phyloP scores from a whole-genome alignment of 2,329 filamentous ascomycete species.

The Penicillium hordei region DNA sequence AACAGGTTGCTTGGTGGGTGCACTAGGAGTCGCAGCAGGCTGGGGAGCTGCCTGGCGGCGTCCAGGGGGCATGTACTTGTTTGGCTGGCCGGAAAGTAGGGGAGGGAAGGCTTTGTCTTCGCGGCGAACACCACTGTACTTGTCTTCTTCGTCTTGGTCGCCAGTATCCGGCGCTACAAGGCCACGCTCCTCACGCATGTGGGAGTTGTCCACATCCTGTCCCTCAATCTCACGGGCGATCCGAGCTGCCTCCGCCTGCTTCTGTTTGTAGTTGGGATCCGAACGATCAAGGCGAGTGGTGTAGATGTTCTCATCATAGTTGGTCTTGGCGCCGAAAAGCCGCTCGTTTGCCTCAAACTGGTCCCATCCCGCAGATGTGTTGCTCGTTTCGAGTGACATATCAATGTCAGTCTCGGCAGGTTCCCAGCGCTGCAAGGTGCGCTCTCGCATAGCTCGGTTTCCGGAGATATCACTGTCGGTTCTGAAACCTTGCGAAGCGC shows the following conservation, averaged over 20 bases:
- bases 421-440: slow-evolving; percentile 79
- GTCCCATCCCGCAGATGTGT: slow-evolving; percentile 66
- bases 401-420: slow-evolving; percentile 64
- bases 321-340: slow-evolving; percentile 81
- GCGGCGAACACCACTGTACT: slow-evolving; percentile 90
- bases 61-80: slow-evolving; percentile 88
- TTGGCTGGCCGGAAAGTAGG: slow-evolving; percentile 59
- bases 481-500: slow-evolving; percentile 66
- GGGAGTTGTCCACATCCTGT: slow-evolving; percentile 69
- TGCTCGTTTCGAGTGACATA: slow-evolving; percentile 67
- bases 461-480: slow-evolving; percentile 89
- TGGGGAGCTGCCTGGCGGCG: slow-evolving; percentile 75
- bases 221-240: slow-evolving; percentile 89
- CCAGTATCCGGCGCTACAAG: slow-evolving; percentile 64
- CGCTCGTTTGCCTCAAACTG: slow-evolving; percentile 90
- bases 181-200: slow-evolving; percentile 86
- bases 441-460: slow-evolving; percentile 66
- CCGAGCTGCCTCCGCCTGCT: slow-evolving; percentile 73
- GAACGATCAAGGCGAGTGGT: slow-evolving; percentile 85
- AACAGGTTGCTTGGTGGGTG: slow-evolving; percentile 78
- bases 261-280: slow-evolving; percentile 77
- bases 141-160: slow-evolving; percentile 84
- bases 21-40: slow-evolving; percentile 71
- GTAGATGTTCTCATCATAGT: slow-evolving; percentile 93
- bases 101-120: slow-evolving; percentile 62